Base-by-base conservation (phyloP, 441 rosid genomes). In the Mallotus japonicus region DNA sequence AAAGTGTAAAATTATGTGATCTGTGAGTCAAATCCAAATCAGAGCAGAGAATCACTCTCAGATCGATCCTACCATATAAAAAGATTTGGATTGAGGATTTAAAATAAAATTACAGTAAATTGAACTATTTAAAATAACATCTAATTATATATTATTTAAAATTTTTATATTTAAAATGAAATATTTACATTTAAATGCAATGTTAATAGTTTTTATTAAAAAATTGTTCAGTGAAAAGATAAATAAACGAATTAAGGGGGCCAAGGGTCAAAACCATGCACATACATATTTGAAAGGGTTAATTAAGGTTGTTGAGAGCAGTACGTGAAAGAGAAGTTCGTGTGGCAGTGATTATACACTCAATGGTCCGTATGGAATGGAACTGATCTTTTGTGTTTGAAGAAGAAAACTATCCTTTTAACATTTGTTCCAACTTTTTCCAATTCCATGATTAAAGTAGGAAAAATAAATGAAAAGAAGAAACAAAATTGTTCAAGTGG, bases 331-430 rank as follows among this genome's bases (percentile, higher is more conserved):
- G 67, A 54, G 63, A 44, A n/a, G 32, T 50, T 67, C 74, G 75
- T 72, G 83, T 70, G 79, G 68, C 42, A 74, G 77, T 81, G 83
- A 84, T 84, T 75, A 69, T 65, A 75, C 20, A 76, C 76, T 84
- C 81, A 71, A 68, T 85, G 80, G 77, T 75, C 77, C 79, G 79
- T 69, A 74, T 77, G 66, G 76, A 79, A 37, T 37, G 40, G 40
- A 75, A 75, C 44, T 28, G 32, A 28, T 70, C 72, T 72, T 73
- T 57, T 2, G 1, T 28, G 81, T 74, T 61, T 34, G 72, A 71
- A 75, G 75, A 67, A 51, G n/a, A 70, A 59, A 42, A 63, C 20
- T 1, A 1, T 17, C 40, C 40, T 75, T 74, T 73, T 42, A 32
- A 62, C 71, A n/a, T 67, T 74, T 71, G 69, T 62, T 76, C 69